Evolutionary conservation across 371 early-diverging fungal genomes (phyloP), one percentile per base, ranked within the genome.

Genomic region (Mucor racemosus): DNA sequence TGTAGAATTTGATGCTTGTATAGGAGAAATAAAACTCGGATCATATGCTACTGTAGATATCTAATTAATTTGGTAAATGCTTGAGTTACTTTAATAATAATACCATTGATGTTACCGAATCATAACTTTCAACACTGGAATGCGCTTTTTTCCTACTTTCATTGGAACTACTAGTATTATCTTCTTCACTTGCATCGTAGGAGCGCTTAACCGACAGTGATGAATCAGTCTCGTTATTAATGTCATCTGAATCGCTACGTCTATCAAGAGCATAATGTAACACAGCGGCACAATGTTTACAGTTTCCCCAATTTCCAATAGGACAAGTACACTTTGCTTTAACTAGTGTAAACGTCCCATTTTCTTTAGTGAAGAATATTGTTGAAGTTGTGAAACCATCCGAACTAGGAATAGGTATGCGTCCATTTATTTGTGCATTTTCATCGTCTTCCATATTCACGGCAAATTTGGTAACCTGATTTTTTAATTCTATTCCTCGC

Each of bases 281-380:
- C 5, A 53, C 53, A 21, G 53, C 53, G 3, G 53, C 53, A 53
- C 53, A 53, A 26, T 53, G 53, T 14, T 53, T 53, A 5, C 53
- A 53, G 19, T 53, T 53, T 53, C 53, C 53, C 53, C 53, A 53
- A 7, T 53, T 53, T 1, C 53, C 53, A 53, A 53, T 53, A 13
- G 53, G 53, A 4, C 53, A 53, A 13, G 53, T 31, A 6, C 53
- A 53, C 26, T 53, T 26, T 6, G 53, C 53, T 31, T 31, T 14
- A 11, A 13, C 14, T 6, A 53, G 11, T 13, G 9, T 10, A 53
- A 26, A 53, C 31, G 14, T 31, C 0, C 19, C 31, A 14, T 53
- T 26, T 53, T 53, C 14, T 14, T 53, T 53, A 5, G 21, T 53
- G 31, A 53, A 53, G 1, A 13, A 31, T 4, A 53, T 31, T 19